A percentile compares a stretch with the other conserved stretches of the same genome.
Conservation (phyloP, 1,284 basidiomycete genomes). For the Cutaneotrichosporon arboriforme region DNA sequence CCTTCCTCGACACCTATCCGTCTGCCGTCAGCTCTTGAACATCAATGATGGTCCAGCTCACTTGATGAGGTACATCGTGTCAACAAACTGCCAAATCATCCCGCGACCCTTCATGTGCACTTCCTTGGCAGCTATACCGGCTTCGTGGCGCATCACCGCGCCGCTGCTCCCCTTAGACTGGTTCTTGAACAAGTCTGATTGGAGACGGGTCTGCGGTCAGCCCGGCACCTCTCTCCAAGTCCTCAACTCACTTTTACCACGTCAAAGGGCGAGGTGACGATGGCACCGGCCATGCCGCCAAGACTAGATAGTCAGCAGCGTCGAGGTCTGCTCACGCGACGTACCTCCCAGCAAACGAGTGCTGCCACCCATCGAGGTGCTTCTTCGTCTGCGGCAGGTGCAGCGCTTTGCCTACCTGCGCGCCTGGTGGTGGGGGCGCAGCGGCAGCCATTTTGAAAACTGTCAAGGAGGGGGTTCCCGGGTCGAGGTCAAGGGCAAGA, state of each 20-base stretch:
- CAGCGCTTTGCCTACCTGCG: slow-evolving; percentile 1
- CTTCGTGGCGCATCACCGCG: slow-evolving; percentile 16
- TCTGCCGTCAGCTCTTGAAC: slow-evolving; percentile 48
- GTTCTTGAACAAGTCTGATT: slow-evolving; percentile 71
- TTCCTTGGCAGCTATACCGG: slow-evolving; percentile 8
- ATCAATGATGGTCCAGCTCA: slow-evolving; percentile 46
- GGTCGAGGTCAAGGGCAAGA: neutral
- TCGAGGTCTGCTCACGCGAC: slow-evolving; percentile 35
- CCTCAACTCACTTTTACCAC: slow-evolving; percentile 67
- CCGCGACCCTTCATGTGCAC: slow-evolving; percentile 47
- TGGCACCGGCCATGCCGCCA: slow-evolving; percentile 96
- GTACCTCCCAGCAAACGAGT: slow-evolving; percentile 80
- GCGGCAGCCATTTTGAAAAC: neutral
- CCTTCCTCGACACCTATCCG: slow-evolving; percentile 90
- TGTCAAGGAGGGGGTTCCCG: neutral
- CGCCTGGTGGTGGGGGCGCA: neutral
- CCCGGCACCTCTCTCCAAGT: neutral
- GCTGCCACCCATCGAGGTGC: slow-evolving; percentile 72
- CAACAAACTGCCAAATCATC: slow-evolving; percentile 85
- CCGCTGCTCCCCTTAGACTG: slow-evolving; percentile 4
- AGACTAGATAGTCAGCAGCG: slow-evolving; percentile 55
- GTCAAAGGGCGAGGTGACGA: slow-evolving; percentile 94
- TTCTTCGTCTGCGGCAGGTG: slow-evolving; percentile 21
- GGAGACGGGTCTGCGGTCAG: slow-evolving; percentile 64
- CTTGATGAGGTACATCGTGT: slow-evolving; percentile 86